Base-by-base conservation (phyloP, 805 yeast genomes). In the Candida alai region DNA sequence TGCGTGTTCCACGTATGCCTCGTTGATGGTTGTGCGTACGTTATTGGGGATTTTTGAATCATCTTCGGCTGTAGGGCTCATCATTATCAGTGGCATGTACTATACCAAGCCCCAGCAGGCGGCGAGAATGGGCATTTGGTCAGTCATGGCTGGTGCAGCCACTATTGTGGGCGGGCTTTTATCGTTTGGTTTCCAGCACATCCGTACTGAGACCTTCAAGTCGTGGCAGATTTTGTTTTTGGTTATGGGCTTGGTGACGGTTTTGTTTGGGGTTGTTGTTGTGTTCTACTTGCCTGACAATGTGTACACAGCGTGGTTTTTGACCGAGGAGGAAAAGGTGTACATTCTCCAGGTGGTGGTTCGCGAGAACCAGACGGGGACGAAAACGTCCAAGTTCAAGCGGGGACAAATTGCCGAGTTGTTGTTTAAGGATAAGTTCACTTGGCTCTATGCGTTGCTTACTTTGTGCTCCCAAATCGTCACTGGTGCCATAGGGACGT, bases 161-260 rank as follows among this genome's bases (percentile, higher is more conserved):
- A 69, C 78, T 15, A 65, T 72, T 7, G 74, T 79, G 15, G 70
- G 70, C 3, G 63, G 68, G 1, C 44, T 61, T 9, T 45, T 65
- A 19, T 62, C 70, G 0, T 76, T 67, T 53, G 78, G 68, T 0
- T 77, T 78, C 49, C 77, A 73, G 45, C 76, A 73, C 43, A 68
- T 76, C 15, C 41, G 47, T 29, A 40, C 53, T 8, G 30, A 42
- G 4, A 61, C 60, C 17, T 62, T 75, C 36, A 51, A 63, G 17
- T 68, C 79, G n/a, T 78, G 83, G 83, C 80, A 75, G 52, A 74
- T 77, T 30, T 68, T 76, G 56, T 78, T 75, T 50, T 47, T 77
- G 12, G 67, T 74, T 4, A 70, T 77, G 48, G 84, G 84, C 6
- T 31, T 73, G 2, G 47, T 74, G 11, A 78, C 83, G 3, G 53